Evolutionary conservation across 2,329 filamentous ascomycete species (phyloP).

Genomic region (Aureobasidium sp.): DNA sequence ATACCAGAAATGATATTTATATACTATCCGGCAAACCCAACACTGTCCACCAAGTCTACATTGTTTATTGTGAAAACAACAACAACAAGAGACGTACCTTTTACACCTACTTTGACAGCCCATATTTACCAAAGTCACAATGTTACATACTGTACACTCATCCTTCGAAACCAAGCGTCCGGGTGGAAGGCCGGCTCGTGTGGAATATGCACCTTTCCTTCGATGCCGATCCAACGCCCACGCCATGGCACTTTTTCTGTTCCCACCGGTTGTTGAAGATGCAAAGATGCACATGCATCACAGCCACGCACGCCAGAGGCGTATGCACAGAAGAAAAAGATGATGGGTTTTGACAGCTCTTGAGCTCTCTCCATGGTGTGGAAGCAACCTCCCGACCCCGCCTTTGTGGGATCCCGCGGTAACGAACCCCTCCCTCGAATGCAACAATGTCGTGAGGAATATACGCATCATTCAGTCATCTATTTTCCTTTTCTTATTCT

Average conservation of each 20-base stretch:
- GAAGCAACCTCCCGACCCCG: too few relatives aligned
- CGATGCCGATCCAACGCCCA: background rate
- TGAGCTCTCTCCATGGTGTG: too few relatives aligned
- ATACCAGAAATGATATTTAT: background rate
- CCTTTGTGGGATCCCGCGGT: too few relatives aligned
- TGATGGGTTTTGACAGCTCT: background rate
- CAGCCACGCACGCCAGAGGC: background rate
- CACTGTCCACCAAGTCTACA: background rate
- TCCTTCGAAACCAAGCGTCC: background rate
- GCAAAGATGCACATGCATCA: background rate
- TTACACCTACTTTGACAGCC: background rate
- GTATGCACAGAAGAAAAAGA: background rate
- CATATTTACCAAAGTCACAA: background rate
- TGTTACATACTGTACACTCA: background rate
- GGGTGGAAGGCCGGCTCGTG: conserved; percentile 1
- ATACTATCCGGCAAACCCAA: background rate
- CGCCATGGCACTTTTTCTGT: background rate
- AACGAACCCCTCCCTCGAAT: too few relatives aligned
- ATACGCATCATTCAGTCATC: background rate
- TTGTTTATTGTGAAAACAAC: background rate
- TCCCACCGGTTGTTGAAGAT: background rate
- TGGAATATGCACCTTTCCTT: background rate
- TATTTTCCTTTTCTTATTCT: background rate
- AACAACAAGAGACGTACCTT: background rate
- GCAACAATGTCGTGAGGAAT: background rate